phyloP scores from a whole-genome alignment of 83 land plant species.

The Picea abies region DNA sequence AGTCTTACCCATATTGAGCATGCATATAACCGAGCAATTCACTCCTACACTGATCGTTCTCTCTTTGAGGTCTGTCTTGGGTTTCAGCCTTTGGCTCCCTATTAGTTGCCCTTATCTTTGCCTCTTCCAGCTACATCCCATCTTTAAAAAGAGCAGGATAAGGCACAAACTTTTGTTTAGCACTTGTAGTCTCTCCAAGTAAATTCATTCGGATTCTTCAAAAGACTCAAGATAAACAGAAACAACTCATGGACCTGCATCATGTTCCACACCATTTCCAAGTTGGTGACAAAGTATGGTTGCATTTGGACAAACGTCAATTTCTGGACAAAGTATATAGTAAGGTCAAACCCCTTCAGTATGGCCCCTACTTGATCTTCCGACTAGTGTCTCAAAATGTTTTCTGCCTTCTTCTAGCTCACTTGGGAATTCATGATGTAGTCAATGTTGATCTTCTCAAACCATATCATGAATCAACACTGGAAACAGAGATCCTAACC shows the following conservation, averaged over 20 bases:
- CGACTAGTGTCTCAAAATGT: background rate
- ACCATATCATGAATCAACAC: background rate
- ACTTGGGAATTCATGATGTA: background rate
- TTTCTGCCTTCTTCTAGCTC: background rate
- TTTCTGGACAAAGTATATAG: background rate
- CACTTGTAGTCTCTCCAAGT: background rate
- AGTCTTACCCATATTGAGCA: no score
- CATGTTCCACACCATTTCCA: background rate
- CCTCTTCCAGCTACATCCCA: no score
- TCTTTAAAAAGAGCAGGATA: background rate
- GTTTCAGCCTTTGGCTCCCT: no score
- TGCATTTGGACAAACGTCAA: background rate
- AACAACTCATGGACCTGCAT: background rate
- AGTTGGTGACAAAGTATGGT: background rate
- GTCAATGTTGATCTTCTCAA: no score
- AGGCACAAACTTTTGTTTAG: background rate
- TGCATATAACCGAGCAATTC: no score
- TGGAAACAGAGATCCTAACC: background rate
- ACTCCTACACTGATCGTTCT: no score
- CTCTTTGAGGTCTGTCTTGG: no score
- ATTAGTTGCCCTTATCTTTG: no score
- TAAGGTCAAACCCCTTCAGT: no score
- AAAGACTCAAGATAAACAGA: background rate
- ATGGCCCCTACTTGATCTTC: no score
- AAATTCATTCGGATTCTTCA: background rate